Evolutionary conservation across 116 monocot genomes (phyloP).

Genomic region (Phalaenopsis hybrid): DNA sequence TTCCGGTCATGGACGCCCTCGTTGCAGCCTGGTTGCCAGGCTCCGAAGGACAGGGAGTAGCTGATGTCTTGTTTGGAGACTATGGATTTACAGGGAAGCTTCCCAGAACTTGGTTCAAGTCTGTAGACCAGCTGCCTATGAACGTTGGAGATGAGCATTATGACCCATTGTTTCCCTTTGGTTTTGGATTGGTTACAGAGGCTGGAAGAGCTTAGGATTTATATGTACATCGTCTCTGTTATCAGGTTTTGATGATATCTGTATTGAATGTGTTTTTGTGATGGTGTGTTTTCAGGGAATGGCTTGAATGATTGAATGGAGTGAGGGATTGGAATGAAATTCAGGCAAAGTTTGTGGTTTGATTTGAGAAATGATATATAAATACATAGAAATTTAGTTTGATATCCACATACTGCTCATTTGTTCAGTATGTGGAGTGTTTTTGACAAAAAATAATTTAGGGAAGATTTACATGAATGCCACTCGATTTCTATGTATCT

Average conservation of each 20-base stretch:
- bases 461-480: too few relatives aligned
- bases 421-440: too few relatives aligned
- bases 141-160: conserved; percentile 57
- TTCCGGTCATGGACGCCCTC: conserved; percentile 35
- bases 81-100: conserved; percentile 53
- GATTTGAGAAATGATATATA: too few relatives aligned
- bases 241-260: not conserved
- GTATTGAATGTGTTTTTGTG: not conserved
- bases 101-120: conserved; percentile 56
- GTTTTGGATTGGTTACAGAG: conserved; percentile 39
- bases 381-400: too few relatives aligned
- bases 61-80: conserved; percentile 58
- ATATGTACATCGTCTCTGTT: not conserved
- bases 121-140: conserved; percentile 57
- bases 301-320: too few relatives aligned
- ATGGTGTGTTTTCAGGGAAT: not conserved
- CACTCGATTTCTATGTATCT: too few relatives aligned
- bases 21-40: conserved; percentile 73
- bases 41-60: conserved; percentile 49
- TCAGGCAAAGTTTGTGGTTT: too few relatives aligned
- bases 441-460: too few relatives aligned
- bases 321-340: too few relatives aligned
- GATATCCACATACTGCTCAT: too few relatives aligned
- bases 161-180: conserved; percentile 61
- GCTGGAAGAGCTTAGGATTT: not conserved